Evolutionary conservation across 148 eudicot genomes (phyloP).

Genomic region (Oxyria digyna): DNA sequence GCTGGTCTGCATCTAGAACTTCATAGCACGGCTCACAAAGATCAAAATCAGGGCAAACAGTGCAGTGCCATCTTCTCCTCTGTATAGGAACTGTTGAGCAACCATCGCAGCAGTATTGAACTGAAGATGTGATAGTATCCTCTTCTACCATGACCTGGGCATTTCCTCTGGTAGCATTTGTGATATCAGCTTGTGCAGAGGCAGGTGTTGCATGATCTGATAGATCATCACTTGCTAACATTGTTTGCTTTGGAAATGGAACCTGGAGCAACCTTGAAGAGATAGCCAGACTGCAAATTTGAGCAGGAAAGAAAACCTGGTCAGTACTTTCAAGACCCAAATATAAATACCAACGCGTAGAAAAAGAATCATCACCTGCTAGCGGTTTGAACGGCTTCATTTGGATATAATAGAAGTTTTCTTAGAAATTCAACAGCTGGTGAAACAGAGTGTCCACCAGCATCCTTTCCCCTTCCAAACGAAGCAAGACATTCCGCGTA

Average conservation of each 20-base stretch:
- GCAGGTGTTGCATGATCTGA: conserved; percentile 50
- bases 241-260: conserved; percentile 98
- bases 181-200: conserved; percentile 36
- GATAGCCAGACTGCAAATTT: conserved; percentile 73
- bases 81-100: conserved; percentile 97
- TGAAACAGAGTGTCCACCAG: conserved; percentile 48
- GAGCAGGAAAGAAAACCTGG: conserved; percentile 4
- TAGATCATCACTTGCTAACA: conserved; percentile 74
- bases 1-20: conserved; percentile 73
- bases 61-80: conserved; percentile 94
- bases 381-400: conserved; percentile 97
- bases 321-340: not conserved
- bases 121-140: conserved; percentile 87
- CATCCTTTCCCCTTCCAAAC: conserved; percentile 73
- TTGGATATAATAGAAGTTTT: conserved; percentile 69
- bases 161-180: conserved; percentile 46
- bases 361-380: conserved; percentile 54
- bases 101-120: conserved; percentile 98
- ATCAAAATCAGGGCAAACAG: conserved; percentile 98
- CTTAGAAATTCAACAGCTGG: conserved; percentile 75
- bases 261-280: conserved; percentile 99
- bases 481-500: conserved; percentile 96
- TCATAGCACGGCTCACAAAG: conserved; percentile 96
- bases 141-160: conserved; percentile 87
- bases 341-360: not conserved